A percentile compares a stretch with the other conserved stretches of the same genome.
These are phyloP conservation scores for Calonectria hongkongensis DNA, from an alignment of 2,329 filamentous ascomycete species.

Conservation along the genomic window DNA sequence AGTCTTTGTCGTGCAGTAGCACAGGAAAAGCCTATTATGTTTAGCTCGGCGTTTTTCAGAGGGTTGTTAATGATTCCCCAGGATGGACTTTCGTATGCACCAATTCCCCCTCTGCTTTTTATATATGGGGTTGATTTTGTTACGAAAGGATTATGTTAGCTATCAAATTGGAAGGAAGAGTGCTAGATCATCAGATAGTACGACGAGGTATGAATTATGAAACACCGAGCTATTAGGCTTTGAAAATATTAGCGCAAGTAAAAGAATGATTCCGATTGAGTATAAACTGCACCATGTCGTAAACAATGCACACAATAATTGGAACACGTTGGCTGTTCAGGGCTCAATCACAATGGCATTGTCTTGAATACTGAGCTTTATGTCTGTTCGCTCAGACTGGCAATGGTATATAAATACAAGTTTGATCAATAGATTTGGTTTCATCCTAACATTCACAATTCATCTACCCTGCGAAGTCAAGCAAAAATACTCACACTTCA, in stretches of 20 bases:
- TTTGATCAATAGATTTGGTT: not conserved
- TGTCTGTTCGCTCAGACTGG: too few relatives aligned
- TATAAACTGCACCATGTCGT: not conserved
- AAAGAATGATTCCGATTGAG: not conserved
- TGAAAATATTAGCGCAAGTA: not conserved
- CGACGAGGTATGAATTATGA: slow-evolving; percentile 15
- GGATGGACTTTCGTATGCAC: slow-evolving; percentile 35
- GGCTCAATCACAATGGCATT: not conserved
- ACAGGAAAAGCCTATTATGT: slow-evolving; percentile 43
- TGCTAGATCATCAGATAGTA: not conserved
- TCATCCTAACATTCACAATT: too few relatives aligned
- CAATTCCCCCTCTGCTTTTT: not conserved
- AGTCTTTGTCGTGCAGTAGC: slow-evolving; percentile 34
- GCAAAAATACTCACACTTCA: not conserved
- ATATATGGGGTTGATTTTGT: not conserved
- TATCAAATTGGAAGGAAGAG: slow-evolving; percentile 12
- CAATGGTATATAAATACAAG: too few relatives aligned
- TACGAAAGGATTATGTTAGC: not conserved
- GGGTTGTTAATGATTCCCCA: slow-evolving; percentile 44
- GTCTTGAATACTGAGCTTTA: too few relatives aligned
- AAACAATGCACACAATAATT: not conserved
- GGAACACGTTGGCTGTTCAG: too few relatives aligned
- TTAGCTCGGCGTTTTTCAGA: slow-evolving; percentile 51
- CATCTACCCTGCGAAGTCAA: not conserved
- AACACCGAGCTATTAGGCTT: slow-evolving; percentile 24